Conservation (phyloP, 2,329 filamentous ascomycete species). For the Cytospora leucostoma region DNA sequence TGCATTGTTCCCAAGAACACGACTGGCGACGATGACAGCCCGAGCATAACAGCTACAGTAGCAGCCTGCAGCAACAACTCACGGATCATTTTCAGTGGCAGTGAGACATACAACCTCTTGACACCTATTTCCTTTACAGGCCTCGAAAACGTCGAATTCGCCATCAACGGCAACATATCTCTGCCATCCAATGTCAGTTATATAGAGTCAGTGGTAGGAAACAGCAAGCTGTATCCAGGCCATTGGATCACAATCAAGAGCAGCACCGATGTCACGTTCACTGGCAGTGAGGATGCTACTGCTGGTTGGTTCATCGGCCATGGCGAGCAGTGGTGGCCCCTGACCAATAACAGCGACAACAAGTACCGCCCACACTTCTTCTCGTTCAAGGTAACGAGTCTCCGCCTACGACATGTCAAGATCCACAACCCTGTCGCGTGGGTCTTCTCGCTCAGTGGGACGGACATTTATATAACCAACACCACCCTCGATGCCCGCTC, state of each 20-base stretch:
- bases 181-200: slow-evolving; percentile 29
- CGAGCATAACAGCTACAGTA: slow-evolving; percentile 24
- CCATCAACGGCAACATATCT: slow-evolving; percentile 30
- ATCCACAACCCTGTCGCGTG: slow-evolving; percentile 31
- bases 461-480: slow-evolving; percentile 31
- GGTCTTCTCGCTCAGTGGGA: slow-evolving; percentile 30
- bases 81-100: slow-evolving; percentile 27
- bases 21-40: slow-evolving; percentile 27
- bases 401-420: slow-evolving; percentile 30
- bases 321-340: slow-evolving; percentile 31
- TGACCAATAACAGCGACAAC: slow-evolving; percentile 28
- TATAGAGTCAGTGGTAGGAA: slow-evolving; percentile 28
- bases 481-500: slow-evolving; percentile 30
- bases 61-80: slow-evolving; percentile 26
- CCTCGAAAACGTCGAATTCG: slow-evolving; percentile 30
- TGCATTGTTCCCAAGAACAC: slow-evolving; percentile 29
- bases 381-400: slow-evolving; percentile 26
- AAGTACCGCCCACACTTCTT: slow-evolving; percentile 31
- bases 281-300: slow-evolving; percentile 27
- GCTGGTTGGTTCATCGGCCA: slow-evolving; percentile 31
- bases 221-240: slow-evolving; percentile 30
- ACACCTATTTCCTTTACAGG: slow-evolving; percentile 29
- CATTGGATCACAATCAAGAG: slow-evolving; percentile 29
- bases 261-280: slow-evolving; percentile 26
- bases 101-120: slow-evolving; percentile 29